Base-by-base conservation (phyloP, 768 basidiomycete genomes). In the Pisolithus microcarpus region DNA sequence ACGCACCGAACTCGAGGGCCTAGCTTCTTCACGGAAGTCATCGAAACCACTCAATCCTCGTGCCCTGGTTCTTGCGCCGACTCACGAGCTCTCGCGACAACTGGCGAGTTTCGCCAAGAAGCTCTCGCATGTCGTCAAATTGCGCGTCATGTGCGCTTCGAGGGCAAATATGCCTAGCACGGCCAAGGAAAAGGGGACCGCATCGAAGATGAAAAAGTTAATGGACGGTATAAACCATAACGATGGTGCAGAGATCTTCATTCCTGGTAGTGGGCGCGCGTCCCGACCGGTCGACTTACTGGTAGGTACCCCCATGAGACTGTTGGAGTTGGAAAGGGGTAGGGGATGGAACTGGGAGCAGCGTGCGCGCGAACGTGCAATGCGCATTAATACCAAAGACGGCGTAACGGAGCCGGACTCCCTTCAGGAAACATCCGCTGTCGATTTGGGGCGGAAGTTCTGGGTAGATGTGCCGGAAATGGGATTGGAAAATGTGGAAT, bases 11-110 rank as follows among this genome's bases (percentile, higher is more conserved):
- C 49, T 71, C 13, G 49, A 55, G 38, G 52, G 40, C 23, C 21
- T 40, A 30, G 24, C 19, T 9, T 49, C 47, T n/a, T 38, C 49
- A 8, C 43, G 34, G 49, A 54, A 36, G 42, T 39, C 54, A 38
- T 58, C 53, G 28, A 62, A 63, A n/a, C 60, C 68, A 4, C 63
- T 82, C 16, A 80, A 78, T 53, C 92, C 92, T 0, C 82, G 90
- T 2, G 88, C 84, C 0, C 70, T 96, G 43, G 72, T 96, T 43
- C 77, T 95, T 15, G 85, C 89, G 1, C 91, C 91, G 0, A 94
- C 92, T 0, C 92, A 95, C 62, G 92, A 95, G 63, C 79, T 96
- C 15, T 75, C 87, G 3, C 78, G 92, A 3, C 92, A 94, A 62
- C 74, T 93, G 0, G 77, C 90, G 0, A 64, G 67, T 0, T 86